These are phyloP conservation scores for Epichloe uncinata DNA, from an alignment of 2,329 filamentous ascomycete genomes.

Conservation along the genomic window DNA sequence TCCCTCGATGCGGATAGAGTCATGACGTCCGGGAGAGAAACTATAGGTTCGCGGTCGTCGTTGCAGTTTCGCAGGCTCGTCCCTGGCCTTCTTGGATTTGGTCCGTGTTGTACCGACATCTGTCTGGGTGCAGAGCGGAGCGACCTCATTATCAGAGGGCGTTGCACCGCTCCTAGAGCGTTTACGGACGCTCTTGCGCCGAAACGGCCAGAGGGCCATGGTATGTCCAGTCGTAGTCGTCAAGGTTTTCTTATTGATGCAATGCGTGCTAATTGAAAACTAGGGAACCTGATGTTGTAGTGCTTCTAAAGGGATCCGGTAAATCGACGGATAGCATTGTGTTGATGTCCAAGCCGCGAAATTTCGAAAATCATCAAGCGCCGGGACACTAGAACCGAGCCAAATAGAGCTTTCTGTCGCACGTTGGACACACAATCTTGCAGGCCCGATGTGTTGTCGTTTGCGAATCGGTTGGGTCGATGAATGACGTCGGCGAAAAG, in stretches of 20 bases:
- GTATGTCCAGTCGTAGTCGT: slow-evolving; percentile 5
- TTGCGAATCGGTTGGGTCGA: not conserved
- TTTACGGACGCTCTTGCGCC: slow-evolving; percentile 57
- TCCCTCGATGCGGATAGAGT: slow-evolving; percentile 32
- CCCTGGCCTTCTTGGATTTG: slow-evolving; percentile 26
- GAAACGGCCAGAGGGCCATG: slow-evolving; percentile 79
- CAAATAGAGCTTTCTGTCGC: too few relatives aligned
- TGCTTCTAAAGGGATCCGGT: not conserved
- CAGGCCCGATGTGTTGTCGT: not conserved
- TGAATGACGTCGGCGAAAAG: not conserved
- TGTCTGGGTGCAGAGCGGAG: slow-evolving; percentile 22
- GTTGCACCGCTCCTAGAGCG: slow-evolving; percentile 39
- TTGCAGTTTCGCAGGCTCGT: slow-evolving; percentile 33
- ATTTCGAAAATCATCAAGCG: slow-evolving; percentile 1
- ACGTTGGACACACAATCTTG: not conserved
- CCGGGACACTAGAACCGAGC: not conserved
- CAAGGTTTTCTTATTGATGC: not conserved
- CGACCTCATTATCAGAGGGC: slow-evolving; percentile 37
- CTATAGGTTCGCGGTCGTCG: slow-evolving; percentile 41
- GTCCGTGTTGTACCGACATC: slow-evolving; percentile 16
- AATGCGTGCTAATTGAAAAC: slow-evolving; percentile 1
- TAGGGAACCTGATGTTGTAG: not conserved
- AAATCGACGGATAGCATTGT: slow-evolving; percentile 6
- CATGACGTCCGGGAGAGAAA: slow-evolving; percentile 47
- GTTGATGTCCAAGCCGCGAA: not conserved